phyloP scores from a whole-genome alignment of 331 rosid genomes.

The Acacia pycnantha region DNA sequence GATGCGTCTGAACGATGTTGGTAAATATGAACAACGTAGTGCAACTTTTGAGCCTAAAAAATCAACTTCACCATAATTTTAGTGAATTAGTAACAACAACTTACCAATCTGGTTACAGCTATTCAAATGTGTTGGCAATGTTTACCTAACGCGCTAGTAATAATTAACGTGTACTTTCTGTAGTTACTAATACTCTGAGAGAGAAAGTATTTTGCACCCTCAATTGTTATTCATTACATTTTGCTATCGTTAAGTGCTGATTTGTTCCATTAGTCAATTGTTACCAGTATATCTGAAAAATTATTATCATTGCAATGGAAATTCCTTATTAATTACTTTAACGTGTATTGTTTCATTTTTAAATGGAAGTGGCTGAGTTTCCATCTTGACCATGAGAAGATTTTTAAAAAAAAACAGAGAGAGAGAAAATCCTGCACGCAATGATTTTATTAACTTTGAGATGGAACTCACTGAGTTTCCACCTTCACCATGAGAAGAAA shows the following conservation, averaged over 20 bases:
- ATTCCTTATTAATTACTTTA: neutral
- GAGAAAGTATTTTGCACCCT: neutral
- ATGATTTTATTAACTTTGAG: neutral
- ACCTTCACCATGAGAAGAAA: neutral
- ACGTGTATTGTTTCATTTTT: neutral
- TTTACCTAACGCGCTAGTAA: neutral
- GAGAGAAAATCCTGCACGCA: neutral
- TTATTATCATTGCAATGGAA: neutral
- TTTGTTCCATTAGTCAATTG: neutral
- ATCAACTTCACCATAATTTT: neutral
- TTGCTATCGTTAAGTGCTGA: neutral
- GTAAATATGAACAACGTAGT: neutral
- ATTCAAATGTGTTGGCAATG: neutral
- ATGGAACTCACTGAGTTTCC: neutral
- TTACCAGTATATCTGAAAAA: neutral
- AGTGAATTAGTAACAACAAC: neutral
- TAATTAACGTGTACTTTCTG: neutral
- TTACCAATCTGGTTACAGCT: neutral
- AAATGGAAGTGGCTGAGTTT: neutral
- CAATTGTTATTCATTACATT: neutral
- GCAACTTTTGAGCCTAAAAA: neutral
- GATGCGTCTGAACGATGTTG: neutral
- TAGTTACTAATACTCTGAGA: neutral
- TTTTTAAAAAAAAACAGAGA: no score
- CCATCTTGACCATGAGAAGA: neutral